Evolutionary conservation across 169 alveolate genomes (phyloP), one percentile per base, ranked within the genome.

Genomic region (Plasmodium blacklocki): DNA sequence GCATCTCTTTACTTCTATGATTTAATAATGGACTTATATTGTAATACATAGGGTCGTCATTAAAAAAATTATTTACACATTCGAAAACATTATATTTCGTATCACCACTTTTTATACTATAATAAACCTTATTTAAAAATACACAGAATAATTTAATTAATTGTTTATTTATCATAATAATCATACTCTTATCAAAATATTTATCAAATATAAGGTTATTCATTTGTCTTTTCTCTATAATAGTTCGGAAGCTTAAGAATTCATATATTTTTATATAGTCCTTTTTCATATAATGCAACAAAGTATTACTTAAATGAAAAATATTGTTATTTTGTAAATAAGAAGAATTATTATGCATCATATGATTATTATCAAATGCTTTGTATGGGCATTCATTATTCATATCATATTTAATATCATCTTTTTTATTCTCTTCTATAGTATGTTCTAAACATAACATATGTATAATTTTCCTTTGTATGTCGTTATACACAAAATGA

Each of bases 151-250:
- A 50, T 83, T 83, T 83, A 2, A 54, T 63, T n/a, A 83, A 18
- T 12, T 83, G 91, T 72, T 83, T 83, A 15, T 43, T 56, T 50
- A 68, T 39, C 91, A 83, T 83, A 3, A 71, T 45, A 19, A 70
- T 56, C 19, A 52, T 58, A 49, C 59, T 83, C 29, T 14, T 60
- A 23, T 83, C 74, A 14, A 59, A 68, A 50, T 83, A 83, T 49
- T 83, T 83, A 19, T 67, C 83, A 73, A 54, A 58, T 0, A 11
- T 49, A 15, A 71, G n/a, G 49, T 39, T 58, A 21, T 9, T 18
- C 29, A 83, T 14, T 26, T 70, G 43, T 62, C 23, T 56, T 49
- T 83, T 83, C 56, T 83, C 91, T 23, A 83, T 67, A 4, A 83
- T 72, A 1, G 86, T 83, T 63, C 91, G 19, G 64, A 68, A 83